Conservation (phyloP, 306 rosid genomes). For the Acacia acuminata region DNA sequence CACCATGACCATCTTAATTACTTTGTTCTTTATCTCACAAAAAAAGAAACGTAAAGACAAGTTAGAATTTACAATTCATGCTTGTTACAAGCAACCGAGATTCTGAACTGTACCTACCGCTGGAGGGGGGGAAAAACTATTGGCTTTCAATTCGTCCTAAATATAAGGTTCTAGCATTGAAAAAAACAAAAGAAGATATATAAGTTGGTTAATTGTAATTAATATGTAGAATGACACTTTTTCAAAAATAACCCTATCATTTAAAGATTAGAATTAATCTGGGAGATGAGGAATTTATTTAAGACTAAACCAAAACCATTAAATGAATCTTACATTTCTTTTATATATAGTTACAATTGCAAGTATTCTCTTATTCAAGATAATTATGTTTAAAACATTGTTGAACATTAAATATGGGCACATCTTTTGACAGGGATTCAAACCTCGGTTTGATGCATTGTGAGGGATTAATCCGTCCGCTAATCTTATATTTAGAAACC, state of each 20-base stretch:
- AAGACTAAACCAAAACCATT: not conserved
- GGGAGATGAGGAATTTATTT: not conserved
- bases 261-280: not conserved
- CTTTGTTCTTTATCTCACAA: not conserved
- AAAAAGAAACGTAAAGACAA: not conserved
- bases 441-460: no score
- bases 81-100: not conserved
- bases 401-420: no score
- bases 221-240: no score
- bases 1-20: not conserved
- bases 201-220: not conserved
- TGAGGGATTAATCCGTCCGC: no score
- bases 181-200: no score
- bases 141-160: no score
- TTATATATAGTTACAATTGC: no score
- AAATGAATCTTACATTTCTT: not conserved
- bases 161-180: no score
- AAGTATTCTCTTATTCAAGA: no score
- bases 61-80: not conserved
- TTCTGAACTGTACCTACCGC: not conserved
- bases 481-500: not conserved
- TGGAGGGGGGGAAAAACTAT: no score
- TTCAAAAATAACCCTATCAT: not conserved
- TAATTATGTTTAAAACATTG: no score
- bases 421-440: no score